Evolutionary conservation across 73 alveolate genomes (phyloP), one percentile per base, ranked within the genome.

Genomic region (Tetrahymena thermophila): DNA sequence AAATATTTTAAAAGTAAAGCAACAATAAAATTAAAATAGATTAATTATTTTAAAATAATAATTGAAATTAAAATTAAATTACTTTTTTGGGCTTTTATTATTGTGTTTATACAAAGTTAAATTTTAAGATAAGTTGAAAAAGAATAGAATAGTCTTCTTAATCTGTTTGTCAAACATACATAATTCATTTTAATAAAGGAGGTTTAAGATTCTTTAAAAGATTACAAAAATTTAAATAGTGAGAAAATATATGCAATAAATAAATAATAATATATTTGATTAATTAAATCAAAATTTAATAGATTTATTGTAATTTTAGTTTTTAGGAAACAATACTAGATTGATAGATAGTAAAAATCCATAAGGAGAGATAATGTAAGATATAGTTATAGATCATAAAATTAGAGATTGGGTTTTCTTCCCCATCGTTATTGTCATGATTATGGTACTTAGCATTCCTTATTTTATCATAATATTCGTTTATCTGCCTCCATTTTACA

Each of bases 351-450:
- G 5, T n/a, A 19, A 28, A n/a, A 71, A 28, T 1, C 89, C 1
- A 71, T 23, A n/a, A 85, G 38, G 34, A 28, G 38, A 85, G 35
- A 85, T 28, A 83, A 94, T 94, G 96, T 40, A 93, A 83, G 96
- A 94, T 94, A 94, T 94, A 43, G 58, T 94, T 40, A 38, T 94
- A 28, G 96, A 94, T 57, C 94, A 94, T 85, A 57, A 94, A 35
- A 94, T 94, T 94, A 94, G 96, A 85, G 96, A 94, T 93, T 94
- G 96, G 96, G 96, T 94, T 17, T 94, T 94, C 94, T 85, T 94
- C 37, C 96, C 96, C 15, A 94, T 94, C 31, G 57, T 94, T 85
- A 43, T 94, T 42, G 96, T 94, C 71, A 94, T 94, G 96, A 85
- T 94, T 94, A 83, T 94, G 95, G 93, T 94, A 56, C 34, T 43